Percentiles rank a stretch among this genome's conserved stretches.
phyloP scores from a whole-genome alignment of 148 eudicot species.

The Rhododendron griersonianum region DNA sequence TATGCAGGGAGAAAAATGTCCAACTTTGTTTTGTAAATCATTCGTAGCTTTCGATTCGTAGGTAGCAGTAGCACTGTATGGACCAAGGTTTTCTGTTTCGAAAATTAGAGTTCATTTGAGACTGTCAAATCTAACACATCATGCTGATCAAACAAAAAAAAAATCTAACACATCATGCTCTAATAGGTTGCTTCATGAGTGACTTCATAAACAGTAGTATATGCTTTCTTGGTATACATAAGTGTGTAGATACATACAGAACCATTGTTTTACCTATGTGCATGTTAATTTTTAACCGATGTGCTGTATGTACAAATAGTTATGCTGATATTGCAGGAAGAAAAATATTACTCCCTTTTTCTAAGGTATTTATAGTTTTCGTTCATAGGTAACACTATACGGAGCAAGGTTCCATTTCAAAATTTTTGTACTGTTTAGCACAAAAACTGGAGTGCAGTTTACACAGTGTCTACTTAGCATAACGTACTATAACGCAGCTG shows the following conservation, averaged over 20 bases:
- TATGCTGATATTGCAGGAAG: not conserved
- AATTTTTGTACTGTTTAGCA: too few relatives aligned
- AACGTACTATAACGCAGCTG: not conserved
- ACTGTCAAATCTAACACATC: too few relatives aligned
- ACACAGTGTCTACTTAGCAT: not conserved
- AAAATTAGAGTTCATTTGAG: not conserved
- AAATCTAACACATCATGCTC: not conserved
- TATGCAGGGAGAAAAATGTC: not conserved
- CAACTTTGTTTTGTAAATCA: not conserved
- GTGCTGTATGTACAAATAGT: not conserved
- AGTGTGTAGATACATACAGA: not conserved
- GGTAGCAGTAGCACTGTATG: too few relatives aligned
- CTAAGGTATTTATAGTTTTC: not conserved
- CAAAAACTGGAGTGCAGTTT: not conserved
- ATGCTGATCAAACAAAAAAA: too few relatives aligned
- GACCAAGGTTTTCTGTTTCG: too few relatives aligned
- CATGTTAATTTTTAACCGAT: not conserved
- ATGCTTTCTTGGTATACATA: not conserved
- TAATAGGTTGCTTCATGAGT: not conserved
- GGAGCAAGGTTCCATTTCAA: not conserved
- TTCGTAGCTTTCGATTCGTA: too few relatives aligned
- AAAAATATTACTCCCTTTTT: not conserved
- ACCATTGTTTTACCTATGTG: not conserved
- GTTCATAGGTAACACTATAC: not conserved
- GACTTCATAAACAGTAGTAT: not conserved